phyloP scores from a whole-genome alignment of 768 basidiomycete species.

The Rhodotorula graminis region DNA sequence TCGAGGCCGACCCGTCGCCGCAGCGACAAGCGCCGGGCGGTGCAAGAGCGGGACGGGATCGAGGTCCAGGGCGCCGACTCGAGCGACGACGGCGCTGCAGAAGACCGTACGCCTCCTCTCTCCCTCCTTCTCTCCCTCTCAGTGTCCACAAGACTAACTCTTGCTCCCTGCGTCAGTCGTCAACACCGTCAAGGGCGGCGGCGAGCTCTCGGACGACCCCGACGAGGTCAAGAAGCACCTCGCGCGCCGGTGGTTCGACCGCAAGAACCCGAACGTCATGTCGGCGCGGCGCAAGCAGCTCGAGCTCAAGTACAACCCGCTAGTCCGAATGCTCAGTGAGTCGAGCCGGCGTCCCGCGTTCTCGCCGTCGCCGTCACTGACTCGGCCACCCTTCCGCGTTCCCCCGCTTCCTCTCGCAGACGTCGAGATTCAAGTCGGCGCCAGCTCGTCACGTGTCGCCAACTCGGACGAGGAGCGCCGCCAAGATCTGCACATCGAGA shows the following conservation, averaged over 20 bases:
- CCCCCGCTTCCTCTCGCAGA: slow-evolving; percentile 2
- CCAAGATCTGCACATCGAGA: background rate
- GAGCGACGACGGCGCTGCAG: too few relatives aligned
- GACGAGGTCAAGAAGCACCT: slow-evolving; percentile 6
- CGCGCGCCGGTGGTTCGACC: slow-evolving; percentile 22
- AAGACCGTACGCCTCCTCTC: too few relatives aligned
- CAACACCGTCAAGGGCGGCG: too few relatives aligned
- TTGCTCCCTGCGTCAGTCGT: background rate
- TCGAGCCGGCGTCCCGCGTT: too few relatives aligned
- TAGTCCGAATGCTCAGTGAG: slow-evolving; percentile 24
- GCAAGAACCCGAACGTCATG: slow-evolving; percentile 18
- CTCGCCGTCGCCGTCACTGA: background rate
- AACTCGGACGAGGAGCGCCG: background rate
- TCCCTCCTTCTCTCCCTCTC: background rate
- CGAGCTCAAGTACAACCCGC: slow-evolving; percentile 25
- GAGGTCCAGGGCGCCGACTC: background rate
- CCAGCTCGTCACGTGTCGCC: background rate
- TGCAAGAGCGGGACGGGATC: background rate
- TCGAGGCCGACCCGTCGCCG: background rate
- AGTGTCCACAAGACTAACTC: background rate
- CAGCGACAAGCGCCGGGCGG: background rate
- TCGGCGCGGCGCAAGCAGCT: background rate
- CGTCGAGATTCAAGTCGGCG: slow-evolving; percentile 15
- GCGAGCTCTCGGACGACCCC: background rate
- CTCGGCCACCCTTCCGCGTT: too few relatives aligned